Evolutionary conservation across 805 yeast genomes (phyloP).

Genomic region (Candida cerambycidarum): DNA sequence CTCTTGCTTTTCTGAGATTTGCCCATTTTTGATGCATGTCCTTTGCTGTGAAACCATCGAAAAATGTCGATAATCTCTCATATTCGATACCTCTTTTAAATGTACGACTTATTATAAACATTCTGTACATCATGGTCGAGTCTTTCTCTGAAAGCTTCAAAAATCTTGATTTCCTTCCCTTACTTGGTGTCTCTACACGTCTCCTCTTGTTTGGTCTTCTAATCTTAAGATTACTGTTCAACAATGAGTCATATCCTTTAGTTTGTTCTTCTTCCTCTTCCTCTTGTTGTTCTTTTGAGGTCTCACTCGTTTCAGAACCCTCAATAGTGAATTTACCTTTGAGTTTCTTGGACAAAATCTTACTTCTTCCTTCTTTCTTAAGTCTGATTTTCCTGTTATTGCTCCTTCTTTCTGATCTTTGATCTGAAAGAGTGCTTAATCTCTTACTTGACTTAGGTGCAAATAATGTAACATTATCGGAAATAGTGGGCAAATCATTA

Average conservation of each 20-base stretch:
- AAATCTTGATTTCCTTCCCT: conserved; percentile 16
- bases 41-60: conserved; percentile 43
- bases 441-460: conserved; percentile 15
- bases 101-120: conserved; percentile 67
- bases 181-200: conserved; percentile 1
- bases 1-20: conserved; percentile 51
- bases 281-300: not conserved
- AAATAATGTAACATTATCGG: conserved; percentile 9
- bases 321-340: not conserved
- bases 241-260: conserved; percentile 2
- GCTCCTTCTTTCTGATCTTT: not conserved
- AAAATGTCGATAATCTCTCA: conserved; percentile 52
- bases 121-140: conserved; percentile 55
- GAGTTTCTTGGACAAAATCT: not conserved
- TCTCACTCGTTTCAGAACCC: not conserved
- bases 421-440: conserved; percentile 16
- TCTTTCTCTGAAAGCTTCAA: conserved; percentile 43
- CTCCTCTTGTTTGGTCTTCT: conserved; percentile 12
- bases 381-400: conserved; percentile 3
- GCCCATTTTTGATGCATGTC: conserved; percentile 69
- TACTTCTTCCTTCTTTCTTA: conserved; percentile 1
- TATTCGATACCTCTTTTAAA: conserved; percentile 64
- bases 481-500: conserved; percentile 2
- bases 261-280: conserved; percentile 5
- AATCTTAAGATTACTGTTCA: not conserved